These are phyloP conservation scores for Calophaca sinica DNA, from an alignment of 306 rosid genomes.

Conservation along the genomic window DNA sequence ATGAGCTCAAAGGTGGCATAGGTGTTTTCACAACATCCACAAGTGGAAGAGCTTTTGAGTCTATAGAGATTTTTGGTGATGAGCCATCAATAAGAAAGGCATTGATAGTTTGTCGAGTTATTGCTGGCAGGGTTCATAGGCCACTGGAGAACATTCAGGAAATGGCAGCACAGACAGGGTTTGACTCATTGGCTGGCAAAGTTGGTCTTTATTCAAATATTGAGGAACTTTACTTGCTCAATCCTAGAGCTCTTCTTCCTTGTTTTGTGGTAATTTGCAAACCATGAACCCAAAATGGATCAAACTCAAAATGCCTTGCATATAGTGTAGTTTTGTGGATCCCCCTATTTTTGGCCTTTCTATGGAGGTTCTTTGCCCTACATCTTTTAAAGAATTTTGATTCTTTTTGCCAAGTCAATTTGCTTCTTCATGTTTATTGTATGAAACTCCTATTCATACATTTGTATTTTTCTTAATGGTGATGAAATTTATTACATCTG, in stretches of 20 bases:
- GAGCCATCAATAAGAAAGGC: slow-evolving; percentile 62
- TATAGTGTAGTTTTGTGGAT: slow-evolving; percentile 50
- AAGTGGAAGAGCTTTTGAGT: slow-evolving; percentile 88
- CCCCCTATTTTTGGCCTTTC: slow-evolving; percentile 20
- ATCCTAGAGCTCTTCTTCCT: slow-evolving; percentile 91
- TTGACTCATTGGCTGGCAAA: slow-evolving; percentile 95
- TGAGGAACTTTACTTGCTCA: slow-evolving; percentile 89
- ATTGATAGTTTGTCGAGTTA: slow-evolving; percentile 91
- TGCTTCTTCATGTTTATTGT: slow-evolving; percentile 27
- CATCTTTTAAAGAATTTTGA: slow-evolving; percentile 50
- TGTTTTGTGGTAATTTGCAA: slow-evolving; percentile 92
- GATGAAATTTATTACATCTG: slow-evolving; percentile 18
- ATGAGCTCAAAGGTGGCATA: slow-evolving; percentile 81
- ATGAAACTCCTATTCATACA: slow-evolving; percentile 44
- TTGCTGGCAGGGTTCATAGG: slow-evolving; percentile 94
- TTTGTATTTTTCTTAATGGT: slow-evolving; percentile 35
- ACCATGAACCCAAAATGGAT: slow-evolving; percentile 45
- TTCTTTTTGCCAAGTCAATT: slow-evolving; percentile 41
- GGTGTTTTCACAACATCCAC: slow-evolving; percentile 97
- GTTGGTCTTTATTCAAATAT: slow-evolving; percentile 84
- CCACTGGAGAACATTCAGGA: slow-evolving; percentile 85
- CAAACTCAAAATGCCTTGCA: slow-evolving; percentile 11
- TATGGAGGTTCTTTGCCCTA: slow-evolving; percentile 40
- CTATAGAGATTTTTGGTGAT: slow-evolving; percentile 46
- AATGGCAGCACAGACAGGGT: slow-evolving; percentile 74